phyloP scores from a whole-genome alignment of 495 filamentous ascomycete genomes.

The Patellaria atrata region DNA sequence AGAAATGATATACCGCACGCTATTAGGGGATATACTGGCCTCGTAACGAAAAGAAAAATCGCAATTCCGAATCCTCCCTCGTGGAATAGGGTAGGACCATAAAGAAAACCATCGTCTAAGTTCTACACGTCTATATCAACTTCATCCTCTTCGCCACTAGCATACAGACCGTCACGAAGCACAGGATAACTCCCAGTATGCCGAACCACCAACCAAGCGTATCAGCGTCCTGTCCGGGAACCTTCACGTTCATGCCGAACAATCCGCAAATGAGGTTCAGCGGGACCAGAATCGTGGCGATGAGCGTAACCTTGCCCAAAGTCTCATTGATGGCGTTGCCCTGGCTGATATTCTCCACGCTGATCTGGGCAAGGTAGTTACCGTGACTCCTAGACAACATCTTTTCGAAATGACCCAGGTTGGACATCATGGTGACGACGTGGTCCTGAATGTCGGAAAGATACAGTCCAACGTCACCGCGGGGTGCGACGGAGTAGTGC shows the following conservation, averaged over 20 bases:
- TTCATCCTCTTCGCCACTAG: slow-evolving; percentile 32
- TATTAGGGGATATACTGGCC: no score
- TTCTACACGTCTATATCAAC: slow-evolving; percentile 27
- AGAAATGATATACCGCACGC: no score
- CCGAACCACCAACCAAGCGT: slow-evolving; percentile 64
- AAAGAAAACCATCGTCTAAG: slow-evolving; percentile 1
- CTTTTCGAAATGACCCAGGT: slow-evolving; percentile 90
- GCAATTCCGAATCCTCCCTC: no score
- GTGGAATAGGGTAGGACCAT: no score
- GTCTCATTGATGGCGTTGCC: slow-evolving; percentile 72
- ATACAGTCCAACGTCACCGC: slow-evolving; percentile 91
- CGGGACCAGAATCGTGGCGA: slow-evolving; percentile 90
- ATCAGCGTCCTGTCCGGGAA: slow-evolving; percentile 48
- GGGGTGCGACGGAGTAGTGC: slow-evolving; percentile 83
- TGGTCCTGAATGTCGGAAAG: slow-evolving; percentile 96
- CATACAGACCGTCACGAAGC: slow-evolving; percentile 42
- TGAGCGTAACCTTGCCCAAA: slow-evolving; percentile 85
- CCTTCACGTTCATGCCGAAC: slow-evolving; percentile 91
- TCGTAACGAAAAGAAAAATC: no score
- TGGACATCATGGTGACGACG: slow-evolving; percentile 97
- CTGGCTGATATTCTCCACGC: slow-evolving; percentile 71
- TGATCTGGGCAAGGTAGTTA: slow-evolving; percentile 92
- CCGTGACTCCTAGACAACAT: slow-evolving; percentile 90
- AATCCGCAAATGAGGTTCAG: slow-evolving; percentile 90
- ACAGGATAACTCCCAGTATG: slow-evolving; percentile 53